These are phyloP conservation scores for Yarrowia sp. DNA, from an alignment of 805 yeast species.

Conservation along the genomic window DNA sequence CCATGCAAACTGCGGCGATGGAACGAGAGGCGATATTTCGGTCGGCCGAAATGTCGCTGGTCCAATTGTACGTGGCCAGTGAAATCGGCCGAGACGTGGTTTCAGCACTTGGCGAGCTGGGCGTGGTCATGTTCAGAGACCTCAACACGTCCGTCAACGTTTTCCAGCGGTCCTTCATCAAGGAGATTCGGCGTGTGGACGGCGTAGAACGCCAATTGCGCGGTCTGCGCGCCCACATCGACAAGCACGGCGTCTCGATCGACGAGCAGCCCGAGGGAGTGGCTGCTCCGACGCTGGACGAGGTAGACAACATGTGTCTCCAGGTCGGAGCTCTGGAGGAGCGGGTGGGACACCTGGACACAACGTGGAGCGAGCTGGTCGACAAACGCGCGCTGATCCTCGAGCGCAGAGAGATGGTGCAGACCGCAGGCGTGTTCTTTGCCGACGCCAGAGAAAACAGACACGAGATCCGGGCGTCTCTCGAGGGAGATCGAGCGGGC, in stretches of 20 bases:
- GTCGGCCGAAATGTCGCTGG: conserved; percentile 95
- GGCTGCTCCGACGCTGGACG: conserved; percentile 44
- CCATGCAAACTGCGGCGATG: not conserved
- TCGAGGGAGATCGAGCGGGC: conserved; percentile 34
- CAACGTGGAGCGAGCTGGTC: conserved; percentile 62
- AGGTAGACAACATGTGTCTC: conserved; percentile 66
- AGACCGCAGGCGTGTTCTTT: conserved; percentile 50
- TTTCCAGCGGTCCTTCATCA: conserved; percentile 86
- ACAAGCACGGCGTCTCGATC: conserved; percentile 34
- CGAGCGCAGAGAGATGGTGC: conserved; percentile 66
- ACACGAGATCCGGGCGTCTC: conserved; percentile 38
- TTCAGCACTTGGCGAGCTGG: conserved; percentile 77
- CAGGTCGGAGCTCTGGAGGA: conserved; percentile 66
- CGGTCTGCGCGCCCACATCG: conserved; percentile 37
- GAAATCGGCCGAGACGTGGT: conserved; percentile 85
- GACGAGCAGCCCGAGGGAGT: conserved; percentile 10
- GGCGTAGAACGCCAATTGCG: conserved; percentile 72
- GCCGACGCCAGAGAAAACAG: conserved; percentile 33
- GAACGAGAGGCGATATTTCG: conserved; percentile 26
- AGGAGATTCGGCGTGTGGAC: conserved; percentile 79
- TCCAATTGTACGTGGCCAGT: conserved; percentile 84
- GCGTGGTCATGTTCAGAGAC: conserved; percentile 84
- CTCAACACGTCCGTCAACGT: conserved; percentile 71
- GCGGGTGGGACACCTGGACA: conserved; percentile 65
- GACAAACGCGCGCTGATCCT: conserved; percentile 58